Percentiles rank a stretch among this genome's conserved stretches.
Conservation (phyloP, 2,329 filamentous ascomycete genomes). For the Aspergillus fischeri region DNA sequence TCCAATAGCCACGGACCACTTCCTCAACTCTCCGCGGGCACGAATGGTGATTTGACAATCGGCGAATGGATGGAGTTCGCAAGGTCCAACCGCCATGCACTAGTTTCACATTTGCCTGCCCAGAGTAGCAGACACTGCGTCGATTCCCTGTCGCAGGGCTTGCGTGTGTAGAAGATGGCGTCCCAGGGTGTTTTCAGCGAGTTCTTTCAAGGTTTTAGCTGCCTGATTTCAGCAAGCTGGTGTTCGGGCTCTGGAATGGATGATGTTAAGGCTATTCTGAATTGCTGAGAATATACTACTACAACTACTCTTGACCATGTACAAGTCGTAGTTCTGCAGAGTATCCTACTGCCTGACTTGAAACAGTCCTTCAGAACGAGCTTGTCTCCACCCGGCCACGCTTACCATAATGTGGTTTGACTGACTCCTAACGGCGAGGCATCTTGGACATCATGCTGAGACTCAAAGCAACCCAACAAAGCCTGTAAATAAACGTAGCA, state of each 20-base stretch:
- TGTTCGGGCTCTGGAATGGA: not conserved
- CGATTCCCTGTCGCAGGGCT: not conserved
- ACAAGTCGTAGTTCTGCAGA: not conserved
- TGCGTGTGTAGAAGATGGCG: not conserved
- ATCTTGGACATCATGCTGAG: not conserved
- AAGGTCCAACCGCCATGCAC: not conserved
- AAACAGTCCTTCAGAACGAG: not conserved
- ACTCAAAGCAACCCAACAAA: not conserved
- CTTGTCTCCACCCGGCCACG: not conserved
- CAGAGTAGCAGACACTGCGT: not conserved
- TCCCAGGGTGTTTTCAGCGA: not conserved
- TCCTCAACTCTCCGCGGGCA: not conserved
- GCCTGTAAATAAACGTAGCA: not conserved
- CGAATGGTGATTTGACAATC: not conserved
- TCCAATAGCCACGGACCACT: not conserved
- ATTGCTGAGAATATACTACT: not conserved
- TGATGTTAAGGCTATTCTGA: not conserved
- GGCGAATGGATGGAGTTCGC: not conserved
- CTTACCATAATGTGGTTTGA: not conserved
- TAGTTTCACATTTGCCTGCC: not conserved
- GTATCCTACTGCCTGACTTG: not conserved
- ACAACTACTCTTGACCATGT: not conserved
- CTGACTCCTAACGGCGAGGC: not conserved
- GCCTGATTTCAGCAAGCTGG: not conserved
- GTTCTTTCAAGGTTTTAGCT: not conserved